These are phyloP conservation scores for Monosporascus sp. DNA, from an alignment of 2,329 filamentous ascomycete genomes.

Conservation along the genomic window DNA sequence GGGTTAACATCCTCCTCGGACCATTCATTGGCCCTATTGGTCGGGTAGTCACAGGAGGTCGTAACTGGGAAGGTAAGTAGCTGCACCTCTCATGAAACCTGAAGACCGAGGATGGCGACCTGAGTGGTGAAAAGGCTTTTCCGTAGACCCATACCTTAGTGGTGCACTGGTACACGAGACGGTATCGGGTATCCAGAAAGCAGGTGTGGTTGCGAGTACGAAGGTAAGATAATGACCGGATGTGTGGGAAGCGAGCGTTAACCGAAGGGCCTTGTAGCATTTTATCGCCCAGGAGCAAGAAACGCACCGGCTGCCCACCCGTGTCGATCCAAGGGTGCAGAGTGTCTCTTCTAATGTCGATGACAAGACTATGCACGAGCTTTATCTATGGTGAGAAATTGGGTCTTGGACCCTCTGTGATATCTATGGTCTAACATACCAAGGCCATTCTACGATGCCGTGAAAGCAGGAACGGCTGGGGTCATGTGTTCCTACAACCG, in stretches of 20 bases:
- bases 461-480: conserved; percentile 23
- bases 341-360: conserved; percentile 40
- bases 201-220: conserved; percentile 21
- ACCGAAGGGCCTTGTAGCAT: conserved; percentile 60
- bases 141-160: conserved; percentile 34
- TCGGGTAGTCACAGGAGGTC: conserved; percentile 44
- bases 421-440: conserved; percentile 14
- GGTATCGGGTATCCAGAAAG: conserved; percentile 36
- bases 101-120: not conserved
- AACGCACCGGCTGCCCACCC: conserved; percentile 51
- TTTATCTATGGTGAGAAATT: conserved; percentile 43
- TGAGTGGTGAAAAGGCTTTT: conserved; percentile 10
- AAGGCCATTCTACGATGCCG: conserved; percentile 50
- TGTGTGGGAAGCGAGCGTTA: conserved; percentile 21
- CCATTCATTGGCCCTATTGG: conserved; percentile 56
- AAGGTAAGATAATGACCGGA: conserved; percentile 4
- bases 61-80: conserved; percentile 42
- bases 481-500: conserved; percentile 42
- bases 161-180: conserved; percentile 42
- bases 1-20: conserved; percentile 63
- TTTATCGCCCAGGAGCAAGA: conserved; percentile 65
- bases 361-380: conserved; percentile 50
- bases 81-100: not conserved
- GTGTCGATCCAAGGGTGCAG: conserved; percentile 53
- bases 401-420: not conserved